Percentiles rank a stretch among this genome's conserved stretches.
These are phyloP conservation scores for Pezicula rhizophila DNA, from an alignment of 2,329 filamentous ascomycete genomes.

Conservation along the genomic window DNA sequence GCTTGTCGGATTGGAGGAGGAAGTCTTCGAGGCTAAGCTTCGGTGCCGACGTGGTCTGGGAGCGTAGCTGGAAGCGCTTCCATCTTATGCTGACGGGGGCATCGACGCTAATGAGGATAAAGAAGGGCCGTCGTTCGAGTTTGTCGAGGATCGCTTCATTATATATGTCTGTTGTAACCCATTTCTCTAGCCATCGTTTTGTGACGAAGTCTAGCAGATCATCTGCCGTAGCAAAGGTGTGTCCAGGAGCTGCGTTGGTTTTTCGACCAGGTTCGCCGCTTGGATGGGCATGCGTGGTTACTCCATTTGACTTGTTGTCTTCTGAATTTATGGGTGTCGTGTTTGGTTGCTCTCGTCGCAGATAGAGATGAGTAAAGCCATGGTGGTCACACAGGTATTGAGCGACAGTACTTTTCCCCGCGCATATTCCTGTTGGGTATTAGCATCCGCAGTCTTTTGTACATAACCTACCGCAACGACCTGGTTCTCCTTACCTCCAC, in stretches of 20 bases:
- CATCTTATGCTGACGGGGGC: conserved; percentile 81
- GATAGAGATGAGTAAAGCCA: conserved; percentile 68
- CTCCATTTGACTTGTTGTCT: conserved; percentile 2
- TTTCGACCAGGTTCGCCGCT: conserved; percentile 5
- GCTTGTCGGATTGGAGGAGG: conserved; percentile 56
- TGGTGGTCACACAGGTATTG: conserved; percentile 81
- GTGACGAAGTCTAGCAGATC: conserved; percentile 81
- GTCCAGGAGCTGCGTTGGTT: conserved; percentile 3
- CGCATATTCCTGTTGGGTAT: conserved; percentile 66
- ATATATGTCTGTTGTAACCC: conserved; percentile 80
- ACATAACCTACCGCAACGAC: neutral
- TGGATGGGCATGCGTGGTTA: conserved; percentile 3
- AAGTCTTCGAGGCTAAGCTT: conserved; percentile 46
- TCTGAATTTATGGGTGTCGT: neutral
- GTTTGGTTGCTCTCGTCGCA: conserved; percentile 31
- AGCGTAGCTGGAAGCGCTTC: conserved; percentile 64
- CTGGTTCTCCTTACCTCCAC: conserved; percentile 50
- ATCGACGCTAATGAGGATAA: conserved; percentile 86
- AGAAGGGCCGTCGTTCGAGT: conserved; percentile 78
- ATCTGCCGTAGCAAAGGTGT: conserved; percentile 55
- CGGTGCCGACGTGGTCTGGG: conserved; percentile 18
- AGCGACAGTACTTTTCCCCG: conserved; percentile 86
- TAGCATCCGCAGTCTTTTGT: neutral
- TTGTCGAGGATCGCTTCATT: conserved; percentile 67
- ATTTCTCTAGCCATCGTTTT: conserved; percentile 72